phyloP scores from a whole-genome alignment of 495 filamentous ascomycete species.

The Penicillium maclennaniae region DNA sequence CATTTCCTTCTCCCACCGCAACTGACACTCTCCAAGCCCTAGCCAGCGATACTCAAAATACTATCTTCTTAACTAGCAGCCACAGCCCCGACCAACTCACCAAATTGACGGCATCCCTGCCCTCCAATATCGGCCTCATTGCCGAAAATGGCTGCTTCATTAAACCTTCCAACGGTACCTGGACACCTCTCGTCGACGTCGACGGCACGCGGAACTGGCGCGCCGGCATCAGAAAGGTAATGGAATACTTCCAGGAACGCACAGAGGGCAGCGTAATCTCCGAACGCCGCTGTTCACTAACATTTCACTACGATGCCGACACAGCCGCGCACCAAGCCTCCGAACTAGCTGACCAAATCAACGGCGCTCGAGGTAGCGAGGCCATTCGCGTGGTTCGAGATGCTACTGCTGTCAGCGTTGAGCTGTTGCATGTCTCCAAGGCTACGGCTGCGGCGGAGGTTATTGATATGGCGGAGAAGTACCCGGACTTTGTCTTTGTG shows the following conservation, averaged over 20 bases:
- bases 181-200: conserved; percentile 56
- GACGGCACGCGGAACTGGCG: conserved; percentile 67
- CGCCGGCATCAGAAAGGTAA: conserved; percentile 63
- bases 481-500: conserved; percentile 73
- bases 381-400: conserved; percentile 73
- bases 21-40: conserved; percentile 66
- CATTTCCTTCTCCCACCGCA: conserved; percentile 60
- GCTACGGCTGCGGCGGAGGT: conserved; percentile 61
- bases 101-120: conserved; percentile 57
- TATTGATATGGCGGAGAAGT: conserved; percentile 36
- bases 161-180: conserved; percentile 47
- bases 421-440: conserved; percentile 74
- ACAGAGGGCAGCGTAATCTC: conserved; percentile 78
- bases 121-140: conserved; percentile 65
- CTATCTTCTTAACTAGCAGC: conserved; percentile 79
- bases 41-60: conserved; percentile 63
- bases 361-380: conserved; percentile 73
- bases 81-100: conserved; percentile 76
- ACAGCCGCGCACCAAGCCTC: conserved; percentile 67
- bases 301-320: conserved; percentile 71
- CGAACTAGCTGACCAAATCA: conserved; percentile 83
- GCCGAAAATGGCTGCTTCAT: conserved; percentile 88
- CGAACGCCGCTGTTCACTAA: conserved; percentile 69
- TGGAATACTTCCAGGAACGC: conserved; percentile 79
- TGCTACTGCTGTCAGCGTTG: conserved; percentile 66